Evolutionary conservation across 768 basidiomycete species (phyloP).

Genomic region (Amanita jacksonii): DNA sequence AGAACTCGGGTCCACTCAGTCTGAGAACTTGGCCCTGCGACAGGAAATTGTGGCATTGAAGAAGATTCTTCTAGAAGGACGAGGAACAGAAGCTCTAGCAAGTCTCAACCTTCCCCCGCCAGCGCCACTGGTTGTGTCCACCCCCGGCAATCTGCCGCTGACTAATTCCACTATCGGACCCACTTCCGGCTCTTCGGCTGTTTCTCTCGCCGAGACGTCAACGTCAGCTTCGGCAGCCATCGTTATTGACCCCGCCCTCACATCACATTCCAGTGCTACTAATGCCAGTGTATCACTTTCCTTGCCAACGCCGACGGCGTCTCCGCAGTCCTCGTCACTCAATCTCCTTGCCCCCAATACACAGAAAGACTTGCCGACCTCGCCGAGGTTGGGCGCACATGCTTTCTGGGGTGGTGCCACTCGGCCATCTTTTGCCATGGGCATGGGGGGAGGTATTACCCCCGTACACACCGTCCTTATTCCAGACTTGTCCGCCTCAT

Average conservation of each 20-base stretch:
- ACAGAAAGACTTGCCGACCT: slow-evolving; percentile 66
- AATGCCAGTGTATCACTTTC: slow-evolving; percentile 6
- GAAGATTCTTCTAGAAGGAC: slow-evolving; percentile 61
- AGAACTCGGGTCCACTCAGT: slow-evolving; percentile 70
- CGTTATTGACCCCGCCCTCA: slow-evolving; percentile 7
- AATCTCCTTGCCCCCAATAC: slow-evolving; percentile 54
- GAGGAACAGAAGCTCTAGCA: slow-evolving; percentile 32
- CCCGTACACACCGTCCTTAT: slow-evolving; percentile 80
- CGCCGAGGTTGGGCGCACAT: slow-evolving; percentile 41
- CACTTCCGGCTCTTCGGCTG: neutral
- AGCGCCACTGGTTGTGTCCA: slow-evolving; percentile 20
- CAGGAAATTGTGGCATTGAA: slow-evolving; percentile 72
- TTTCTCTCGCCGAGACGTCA: slow-evolving; percentile 8
- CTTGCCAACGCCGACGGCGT: slow-evolving; percentile 10
- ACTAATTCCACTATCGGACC: neutral
- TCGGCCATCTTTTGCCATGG: slow-evolving; percentile 17
- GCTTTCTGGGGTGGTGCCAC: slow-evolving; percentile 73
- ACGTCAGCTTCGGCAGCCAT: slow-evolving; percentile 11
- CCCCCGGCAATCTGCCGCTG: neutral
- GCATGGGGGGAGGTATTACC: slow-evolving; percentile 58
- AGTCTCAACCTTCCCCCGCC: slow-evolving; percentile 40
- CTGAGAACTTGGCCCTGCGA: slow-evolving; percentile 76
- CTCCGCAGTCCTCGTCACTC: slow-evolving; percentile 14
- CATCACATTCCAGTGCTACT: slow-evolving; percentile 3
- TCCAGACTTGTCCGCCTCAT: slow-evolving; percentile 39